Percentiles rank a stretch among this genome's conserved stretches.
Evolutionary conservation across 495 filamentous ascomycete genomes (phyloP).

Genomic region (Amniculicola lignicola): DNA sequence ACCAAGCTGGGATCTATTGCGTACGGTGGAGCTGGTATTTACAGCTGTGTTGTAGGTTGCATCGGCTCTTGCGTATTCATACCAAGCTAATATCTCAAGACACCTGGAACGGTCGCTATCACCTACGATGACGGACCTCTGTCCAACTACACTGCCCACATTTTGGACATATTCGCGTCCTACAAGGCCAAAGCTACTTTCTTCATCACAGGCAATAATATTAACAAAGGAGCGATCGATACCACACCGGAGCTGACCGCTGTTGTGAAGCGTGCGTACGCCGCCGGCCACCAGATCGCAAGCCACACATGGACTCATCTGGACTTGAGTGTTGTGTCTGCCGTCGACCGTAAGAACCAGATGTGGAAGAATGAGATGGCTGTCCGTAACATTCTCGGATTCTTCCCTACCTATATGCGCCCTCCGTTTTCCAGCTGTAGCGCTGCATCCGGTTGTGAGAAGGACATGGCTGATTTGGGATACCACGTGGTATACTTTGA

Average conservation of each 20-base stretch:
- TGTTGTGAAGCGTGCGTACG: constrained; percentile 66
- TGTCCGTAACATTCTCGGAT: constrained; percentile 71
- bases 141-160: constrained; percentile 59
- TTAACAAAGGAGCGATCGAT: constrained; percentile 70
- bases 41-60: constrained; percentile 51
- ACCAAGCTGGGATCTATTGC: constrained; percentile 21
- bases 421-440: constrained; percentile 76
- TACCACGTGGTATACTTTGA: constrained; percentile 76
- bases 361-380: constrained; percentile 79
- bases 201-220: constrained; percentile 73
- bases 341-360: constrained; percentile 59
- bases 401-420: constrained; percentile 82
- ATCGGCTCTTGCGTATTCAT: too few relatives aligned
- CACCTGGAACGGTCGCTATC: constrained; percentile 62
- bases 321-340: constrained; percentile 59
- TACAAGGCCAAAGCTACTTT: constrained; percentile 72
- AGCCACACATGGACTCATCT: constrained; percentile 85
- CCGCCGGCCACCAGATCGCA: constrained; percentile 75
- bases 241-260: constrained; percentile 54
- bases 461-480: constrained; percentile 60
- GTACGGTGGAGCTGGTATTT: constrained; percentile 50
- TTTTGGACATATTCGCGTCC: constrained; percentile 65
- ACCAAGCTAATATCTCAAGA: too few relatives aligned
- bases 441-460: constrained; percentile 53
- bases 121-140: constrained; percentile 78